These are phyloP conservation scores for Colletotrichum cordylinicola DNA, from an alignment of 2,329 filamentous ascomycete genomes.

Conservation along the genomic window DNA sequence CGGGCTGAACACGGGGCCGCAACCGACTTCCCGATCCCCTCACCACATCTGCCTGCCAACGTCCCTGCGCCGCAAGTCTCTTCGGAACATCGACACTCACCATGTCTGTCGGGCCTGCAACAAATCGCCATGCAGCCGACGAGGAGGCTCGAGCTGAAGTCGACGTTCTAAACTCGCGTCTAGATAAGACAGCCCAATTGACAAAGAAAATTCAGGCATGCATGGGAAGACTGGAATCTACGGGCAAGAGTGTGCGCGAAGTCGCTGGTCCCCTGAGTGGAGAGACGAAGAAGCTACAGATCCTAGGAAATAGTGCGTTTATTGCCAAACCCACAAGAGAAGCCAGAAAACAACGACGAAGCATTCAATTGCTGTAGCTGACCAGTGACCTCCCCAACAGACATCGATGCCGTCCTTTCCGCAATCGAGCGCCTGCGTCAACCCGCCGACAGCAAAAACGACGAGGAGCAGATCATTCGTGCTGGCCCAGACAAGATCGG, in stretches of 20 bases:
- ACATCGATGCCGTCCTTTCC: constrained; percentile 84
- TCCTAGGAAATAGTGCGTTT: constrained; percentile 77
- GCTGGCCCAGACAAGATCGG: constrained; percentile 85
- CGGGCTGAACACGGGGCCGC: background rate
- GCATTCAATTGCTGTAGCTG: constrained; percentile 18
- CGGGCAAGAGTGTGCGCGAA: constrained; percentile 88
- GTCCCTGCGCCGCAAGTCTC: background rate
- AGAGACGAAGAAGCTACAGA: constrained; percentile 88
- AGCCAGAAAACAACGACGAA: background rate
- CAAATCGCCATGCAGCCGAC: constrained; percentile 58
- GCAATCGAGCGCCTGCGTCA: constrained; percentile 89
- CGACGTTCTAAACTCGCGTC: constrained; percentile 72
- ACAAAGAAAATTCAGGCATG: constrained; percentile 96
- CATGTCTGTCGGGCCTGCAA: constrained; percentile 59
- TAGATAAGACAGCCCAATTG: constrained; percentile 91
- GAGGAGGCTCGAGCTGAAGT: constrained; percentile 74
- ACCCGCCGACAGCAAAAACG: constrained; percentile 89
- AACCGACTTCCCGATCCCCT: background rate
- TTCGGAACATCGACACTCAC: background rate
- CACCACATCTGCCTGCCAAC: background rate
- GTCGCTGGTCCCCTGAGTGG: constrained; percentile 92
- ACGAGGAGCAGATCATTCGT: constrained; percentile 90
- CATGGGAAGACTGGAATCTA: constrained; percentile 81
- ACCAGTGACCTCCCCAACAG: constrained; percentile 42
- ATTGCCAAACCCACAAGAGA: background rate